A percentile compares a stretch with the other conserved stretches of the same genome.
Evolutionary conservation across 1,284 basidiomycete species (phyloP).

Genomic region (Boletus subluridellus): DNA sequence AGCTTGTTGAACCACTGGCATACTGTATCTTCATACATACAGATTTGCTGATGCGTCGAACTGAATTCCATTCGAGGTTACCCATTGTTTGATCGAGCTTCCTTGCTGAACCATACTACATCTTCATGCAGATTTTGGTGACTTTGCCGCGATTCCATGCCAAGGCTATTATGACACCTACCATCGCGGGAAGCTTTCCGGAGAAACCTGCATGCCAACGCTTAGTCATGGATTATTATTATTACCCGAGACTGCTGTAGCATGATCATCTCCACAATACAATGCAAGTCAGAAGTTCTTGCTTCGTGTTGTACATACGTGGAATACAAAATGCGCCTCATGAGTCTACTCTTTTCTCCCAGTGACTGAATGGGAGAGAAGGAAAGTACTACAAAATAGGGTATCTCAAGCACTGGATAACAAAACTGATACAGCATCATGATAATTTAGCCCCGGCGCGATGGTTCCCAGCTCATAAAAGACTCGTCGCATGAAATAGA

Average conservation of each 20-base stretch:
- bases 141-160: neutral
- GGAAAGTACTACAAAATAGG: conserved; percentile 1
- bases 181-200: neutral
- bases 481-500: conserved; percentile 39
- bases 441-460: conserved; percentile 24
- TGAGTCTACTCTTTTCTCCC: neutral
- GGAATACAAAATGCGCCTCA: conserved; percentile 1
- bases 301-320: conserved; percentile 1
- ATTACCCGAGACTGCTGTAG: neutral
- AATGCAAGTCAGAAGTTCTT: neutral
- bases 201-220: neutral
- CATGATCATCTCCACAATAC: neutral
- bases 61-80: neutral
- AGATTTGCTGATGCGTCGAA: neutral
- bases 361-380: neutral
- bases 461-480: conserved; percentile 47
- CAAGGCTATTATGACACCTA: neutral
- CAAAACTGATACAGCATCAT: neutral
- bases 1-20: neutral
- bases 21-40: neutral
- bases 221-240: no score
- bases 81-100: neutral
- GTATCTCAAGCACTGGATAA: neutral
- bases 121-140: neutral
- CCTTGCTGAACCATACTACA: neutral